Evolutionary conservation across 176 grass and related monocot species (phyloP), one percentile per base, ranked within the genome.

Genomic region (Rhynchospora pubera): DNA sequence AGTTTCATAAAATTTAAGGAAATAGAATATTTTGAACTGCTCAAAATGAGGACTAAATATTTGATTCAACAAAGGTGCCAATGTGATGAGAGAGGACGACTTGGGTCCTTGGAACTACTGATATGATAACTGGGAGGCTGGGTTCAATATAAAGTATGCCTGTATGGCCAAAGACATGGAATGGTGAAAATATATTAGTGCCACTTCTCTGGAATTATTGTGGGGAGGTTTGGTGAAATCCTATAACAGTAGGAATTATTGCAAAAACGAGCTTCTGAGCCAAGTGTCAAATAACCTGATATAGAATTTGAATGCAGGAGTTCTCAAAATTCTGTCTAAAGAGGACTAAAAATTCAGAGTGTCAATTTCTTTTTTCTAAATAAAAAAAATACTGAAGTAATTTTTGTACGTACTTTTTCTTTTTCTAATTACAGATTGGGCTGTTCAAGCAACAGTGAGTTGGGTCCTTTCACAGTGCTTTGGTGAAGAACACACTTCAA

Each of bases 371-470:
- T 53, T 66, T 44, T 46, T 61, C 59, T 4, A 9, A 79, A 57
- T 62, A 67, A 53, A 43, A 9, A 34, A n/a, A n/a, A n/a, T n/a
- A 28, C 26, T 75, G 0, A 32, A 70, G 26, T 18, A 30, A 62
- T 84, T n/a, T 2, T 55, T 48, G n/a, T 9, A 79, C 14, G 66
- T 45, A 23, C 0, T 48, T 11, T 69, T 14, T 63, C 6, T 69
- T 8, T 57, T n/a, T 53, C 34, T 84, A 46, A 39, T 87, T 55
- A 57, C 86, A 98, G 92, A 98, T 88, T 98, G 95, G 95, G 90
- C 92, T 7, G 95, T 98, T 59, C 95, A 98, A 80, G 95, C 90
- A 10, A 88, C 81, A 48, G 87, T 98, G 19, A 98, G 92, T 83
- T 98, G 88, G 92, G 9, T 98, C 23, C 92, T 98, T 64, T 93